Evolutionary conservation across 148 eudicot genomes (phyloP).

Genomic region (Nyssa sinensis): DNA sequence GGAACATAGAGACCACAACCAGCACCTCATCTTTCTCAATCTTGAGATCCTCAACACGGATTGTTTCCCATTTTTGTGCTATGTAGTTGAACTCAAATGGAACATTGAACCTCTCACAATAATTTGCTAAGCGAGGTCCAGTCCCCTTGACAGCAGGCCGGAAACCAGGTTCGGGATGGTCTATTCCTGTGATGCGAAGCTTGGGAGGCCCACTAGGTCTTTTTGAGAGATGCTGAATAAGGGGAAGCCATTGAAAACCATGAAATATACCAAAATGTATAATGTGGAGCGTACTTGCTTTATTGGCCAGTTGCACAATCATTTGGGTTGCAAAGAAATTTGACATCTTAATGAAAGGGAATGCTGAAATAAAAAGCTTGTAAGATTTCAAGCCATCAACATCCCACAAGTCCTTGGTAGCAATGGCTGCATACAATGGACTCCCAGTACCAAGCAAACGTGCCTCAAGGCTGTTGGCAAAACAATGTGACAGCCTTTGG

Average conservation of each 20-base stretch:
- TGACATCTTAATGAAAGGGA: too few species aligned
- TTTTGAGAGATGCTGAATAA: too few species aligned
- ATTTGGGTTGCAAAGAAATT: too few species aligned
- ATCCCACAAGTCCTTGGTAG: neutral
- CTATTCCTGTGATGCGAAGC: conserved; percentile 14
- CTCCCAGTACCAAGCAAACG: neutral
- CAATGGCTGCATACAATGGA: too few species aligned
- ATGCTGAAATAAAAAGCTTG: too few species aligned
- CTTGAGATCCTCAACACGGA: too few species aligned
- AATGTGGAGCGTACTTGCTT: neutral
- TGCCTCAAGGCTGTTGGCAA: neutral
- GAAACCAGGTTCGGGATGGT: neutral
- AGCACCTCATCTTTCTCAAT: conserved; percentile 8
- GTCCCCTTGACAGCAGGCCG: neutral
- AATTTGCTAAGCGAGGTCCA: conserved; percentile 2
- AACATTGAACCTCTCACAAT: neutral
- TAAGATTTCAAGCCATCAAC: neutral
- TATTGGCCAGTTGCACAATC: neutral
- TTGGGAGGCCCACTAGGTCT: too few species aligned
- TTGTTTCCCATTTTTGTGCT: too few species aligned
- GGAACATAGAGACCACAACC: neutral
- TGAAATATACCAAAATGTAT: conserved; percentile 2
- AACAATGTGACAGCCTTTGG: conserved; percentile 10
- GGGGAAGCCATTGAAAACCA: too few species aligned
- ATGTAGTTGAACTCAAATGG: conserved; percentile 4